Percentiles rank a stretch among this genome's conserved stretches.
phyloP scores from a whole-genome alignment of 2,329 filamentous ascomycete genomes.

The Clarireedia paspali region DNA sequence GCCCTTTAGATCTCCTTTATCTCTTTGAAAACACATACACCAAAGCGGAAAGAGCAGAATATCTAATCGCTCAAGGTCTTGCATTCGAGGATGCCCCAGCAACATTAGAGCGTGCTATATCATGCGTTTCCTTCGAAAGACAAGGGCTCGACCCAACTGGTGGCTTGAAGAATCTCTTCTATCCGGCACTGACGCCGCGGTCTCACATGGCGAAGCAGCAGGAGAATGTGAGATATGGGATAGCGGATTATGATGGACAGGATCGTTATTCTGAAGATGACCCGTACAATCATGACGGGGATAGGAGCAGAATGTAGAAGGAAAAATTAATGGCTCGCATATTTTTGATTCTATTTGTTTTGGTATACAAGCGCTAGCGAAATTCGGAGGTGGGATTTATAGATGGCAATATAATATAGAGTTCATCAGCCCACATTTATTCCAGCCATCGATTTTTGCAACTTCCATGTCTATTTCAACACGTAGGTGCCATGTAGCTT shows the following conservation, averaged over 20 bases:
- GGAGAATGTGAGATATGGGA: slow-evolving; percentile 3
- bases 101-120: slow-evolving; percentile 14
- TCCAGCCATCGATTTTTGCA: too few species aligned
- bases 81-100: slow-evolving; percentile 23
- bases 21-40: slow-evolving; percentile 25
- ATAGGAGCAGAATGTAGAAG: background rate
- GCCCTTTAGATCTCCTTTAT: slow-evolving; percentile 23
- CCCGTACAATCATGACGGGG: slow-evolving; percentile 1
- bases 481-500: too few species aligned
- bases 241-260: slow-evolving; percentile 1
- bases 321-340: background rate
- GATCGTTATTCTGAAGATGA: slow-evolving; percentile 1
- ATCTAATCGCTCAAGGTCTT: slow-evolving; percentile 18
- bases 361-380: background rate
- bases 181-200: background rate
- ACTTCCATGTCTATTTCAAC: too few species aligned
- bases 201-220: background rate
- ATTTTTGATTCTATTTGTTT: background rate
- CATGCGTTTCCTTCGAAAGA: background rate
- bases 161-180: background rate
- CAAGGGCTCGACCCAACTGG: background rate
- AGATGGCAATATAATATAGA: background rate
- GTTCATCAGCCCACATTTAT: too few species aligned
- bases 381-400: background rate
- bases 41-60: slow-evolving; percentile 23